Conservation (phyloP, 305 asterid genomes). For the Solanum chacoense region DNA sequence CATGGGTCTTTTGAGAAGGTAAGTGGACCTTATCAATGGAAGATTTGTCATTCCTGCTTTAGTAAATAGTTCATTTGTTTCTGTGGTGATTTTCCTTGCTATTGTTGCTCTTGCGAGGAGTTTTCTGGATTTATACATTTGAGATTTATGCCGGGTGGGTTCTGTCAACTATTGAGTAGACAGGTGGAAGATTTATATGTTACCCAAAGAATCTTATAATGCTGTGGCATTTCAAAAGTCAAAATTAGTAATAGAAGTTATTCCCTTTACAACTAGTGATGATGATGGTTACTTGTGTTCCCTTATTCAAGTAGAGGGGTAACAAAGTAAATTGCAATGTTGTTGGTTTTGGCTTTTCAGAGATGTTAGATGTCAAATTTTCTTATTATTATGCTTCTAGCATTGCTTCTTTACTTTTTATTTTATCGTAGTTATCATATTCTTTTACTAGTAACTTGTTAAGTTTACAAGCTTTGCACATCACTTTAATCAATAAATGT, state of each 20-base stretch:
- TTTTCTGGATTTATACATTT: background rate
- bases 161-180: background rate
- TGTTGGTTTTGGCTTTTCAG: background rate
- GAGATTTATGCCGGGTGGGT: background rate
- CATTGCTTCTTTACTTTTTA: background rate
- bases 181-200: background rate
- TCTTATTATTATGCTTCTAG: background rate
- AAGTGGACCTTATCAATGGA: background rate
- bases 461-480: background rate
- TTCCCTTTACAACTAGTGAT: background rate
- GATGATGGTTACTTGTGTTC: background rate
- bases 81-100: background rate
- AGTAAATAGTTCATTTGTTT: background rate
- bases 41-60: background rate
- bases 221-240: background rate
- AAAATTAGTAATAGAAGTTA: background rate
- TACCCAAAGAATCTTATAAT: background rate
- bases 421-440: background rate
- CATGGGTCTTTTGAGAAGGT: conserved; percentile 93
- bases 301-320: background rate
- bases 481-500: background rate
- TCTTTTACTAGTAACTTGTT: background rate
- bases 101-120: background rate
- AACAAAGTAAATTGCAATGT: background rate
- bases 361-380: background rate